Conservation (phyloP, 108 stramenopile species). For the Parietichytrium sp. region DNA sequence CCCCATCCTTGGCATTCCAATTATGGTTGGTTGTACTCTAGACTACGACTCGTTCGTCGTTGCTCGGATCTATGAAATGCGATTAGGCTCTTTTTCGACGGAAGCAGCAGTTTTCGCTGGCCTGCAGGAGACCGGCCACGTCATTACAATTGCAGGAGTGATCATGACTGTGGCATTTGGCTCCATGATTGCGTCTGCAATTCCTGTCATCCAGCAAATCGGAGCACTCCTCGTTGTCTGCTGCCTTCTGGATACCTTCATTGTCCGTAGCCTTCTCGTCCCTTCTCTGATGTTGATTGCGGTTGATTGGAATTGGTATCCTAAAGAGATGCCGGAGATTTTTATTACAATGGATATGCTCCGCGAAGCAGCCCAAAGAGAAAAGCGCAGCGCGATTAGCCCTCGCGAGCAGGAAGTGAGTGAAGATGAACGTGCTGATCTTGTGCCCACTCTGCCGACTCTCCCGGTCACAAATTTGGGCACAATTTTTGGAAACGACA, state of each 20-base stretch:
- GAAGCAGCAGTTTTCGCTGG: conserved; percentile 29
- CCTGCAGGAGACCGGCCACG: conserved; percentile 29
- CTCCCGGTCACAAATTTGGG: no score
- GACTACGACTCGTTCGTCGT: conserved; percentile 35
- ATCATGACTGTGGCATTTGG: conserved; percentile 37
- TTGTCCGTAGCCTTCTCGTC: conserved; percentile 27
- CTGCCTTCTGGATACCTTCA: conserved; percentile 21
- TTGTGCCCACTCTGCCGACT: no score
- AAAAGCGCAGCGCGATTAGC: no score
- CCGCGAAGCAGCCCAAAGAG: background rate
- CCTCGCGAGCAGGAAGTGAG: no score
- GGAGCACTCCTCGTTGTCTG: conserved; percentile 26
- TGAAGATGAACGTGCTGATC: no score
- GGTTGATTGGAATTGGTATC: conserved; percentile 11
- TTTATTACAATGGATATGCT: conserved; percentile 28
- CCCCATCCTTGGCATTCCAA: conserved; percentile 25
- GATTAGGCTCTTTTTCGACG: conserved; percentile 1
- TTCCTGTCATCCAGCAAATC: conserved; percentile 18
- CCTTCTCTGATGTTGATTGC: conserved; percentile 8
- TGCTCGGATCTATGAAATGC: conserved; percentile 19
- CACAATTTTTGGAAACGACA: no score
- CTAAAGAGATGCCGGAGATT: conserved; percentile 29
- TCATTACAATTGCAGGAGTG: conserved; percentile 31
- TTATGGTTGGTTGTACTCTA: conserved; percentile 29
- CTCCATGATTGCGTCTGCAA: conserved; percentile 4